Evolutionary conservation across 768 basidiomycete genomes (phyloP).

Genomic region (Russula sp.): DNA sequence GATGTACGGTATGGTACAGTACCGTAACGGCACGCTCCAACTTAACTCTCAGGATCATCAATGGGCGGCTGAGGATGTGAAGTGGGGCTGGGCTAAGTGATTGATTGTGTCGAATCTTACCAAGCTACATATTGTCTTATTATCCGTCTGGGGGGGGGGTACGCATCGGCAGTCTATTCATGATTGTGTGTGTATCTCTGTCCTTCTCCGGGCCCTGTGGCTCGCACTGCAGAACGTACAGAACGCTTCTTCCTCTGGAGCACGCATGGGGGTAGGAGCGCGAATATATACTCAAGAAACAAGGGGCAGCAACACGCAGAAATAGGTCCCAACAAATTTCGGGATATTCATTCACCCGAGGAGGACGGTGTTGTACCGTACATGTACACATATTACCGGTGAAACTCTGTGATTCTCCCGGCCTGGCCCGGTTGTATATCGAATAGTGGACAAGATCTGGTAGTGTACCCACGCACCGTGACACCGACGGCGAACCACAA

Average conservation of each 20-base stretch:
- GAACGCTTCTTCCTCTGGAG: background rate
- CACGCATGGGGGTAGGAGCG: background rate
- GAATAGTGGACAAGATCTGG: too few relatives aligned
- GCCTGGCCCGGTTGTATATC: too few relatives aligned
- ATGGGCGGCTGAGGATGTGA: background rate
- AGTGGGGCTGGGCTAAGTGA: background rate
- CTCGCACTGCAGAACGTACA: background rate
- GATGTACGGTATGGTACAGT: background rate
- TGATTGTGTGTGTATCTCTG: background rate
- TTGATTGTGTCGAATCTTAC: background rate
- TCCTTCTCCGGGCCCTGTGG: background rate
- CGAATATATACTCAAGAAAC: background rate
- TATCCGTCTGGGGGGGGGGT: too few relatives aligned
- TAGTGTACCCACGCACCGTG: too few relatives aligned
- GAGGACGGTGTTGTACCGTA: too few relatives aligned
- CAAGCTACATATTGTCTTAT: background rate
- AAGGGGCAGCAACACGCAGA: too few relatives aligned
- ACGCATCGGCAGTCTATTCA: background rate
- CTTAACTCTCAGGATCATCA: background rate
- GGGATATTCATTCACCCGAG: slow-evolving; percentile 1
- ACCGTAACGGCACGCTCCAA: background rate
- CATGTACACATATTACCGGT: too few relatives aligned
- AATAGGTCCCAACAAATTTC: background rate
- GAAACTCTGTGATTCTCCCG: too few relatives aligned
- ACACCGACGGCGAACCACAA: background rate